Percentiles rank a stretch among this genome's conserved stretches.
These are phyloP conservation scores for Oxyria digyna DNA, from an alignment of 148 eudicot species.

Conservation along the genomic window DNA sequence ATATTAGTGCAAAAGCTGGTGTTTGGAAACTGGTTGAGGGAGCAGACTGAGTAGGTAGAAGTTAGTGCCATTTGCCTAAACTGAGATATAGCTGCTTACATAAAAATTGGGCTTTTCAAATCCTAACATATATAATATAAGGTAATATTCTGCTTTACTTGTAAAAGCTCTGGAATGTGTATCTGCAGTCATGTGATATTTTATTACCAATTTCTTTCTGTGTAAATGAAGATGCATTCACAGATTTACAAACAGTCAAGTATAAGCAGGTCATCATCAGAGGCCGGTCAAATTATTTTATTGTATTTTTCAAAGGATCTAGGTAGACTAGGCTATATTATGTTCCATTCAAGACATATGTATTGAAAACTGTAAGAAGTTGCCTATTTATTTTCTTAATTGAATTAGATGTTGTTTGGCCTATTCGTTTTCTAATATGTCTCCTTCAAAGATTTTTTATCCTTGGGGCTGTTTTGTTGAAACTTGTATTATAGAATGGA, in stretches of 20 bases:
- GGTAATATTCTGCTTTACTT: not conserved
- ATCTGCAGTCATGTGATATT: not conserved
- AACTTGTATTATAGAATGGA: too few species aligned
- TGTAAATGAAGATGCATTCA: not conserved
- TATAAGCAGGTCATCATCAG: conserved; percentile 35
- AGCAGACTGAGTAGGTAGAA: not conserved
- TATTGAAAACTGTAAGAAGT: too few species aligned
- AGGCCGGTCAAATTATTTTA: too few species aligned
- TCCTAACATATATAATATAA: not conserved
- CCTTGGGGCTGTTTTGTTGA: too few species aligned
- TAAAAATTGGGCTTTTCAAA: not conserved
- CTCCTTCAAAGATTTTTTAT: too few species aligned
- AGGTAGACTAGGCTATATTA: too few species aligned
- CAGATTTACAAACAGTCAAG: not conserved
- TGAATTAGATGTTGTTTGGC: too few species aligned
- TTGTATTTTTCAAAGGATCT: too few species aligned
- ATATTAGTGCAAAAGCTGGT: not conserved
- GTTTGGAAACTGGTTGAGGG: not conserved
- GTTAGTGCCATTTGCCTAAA: not conserved
- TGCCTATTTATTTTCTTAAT: too few species aligned
- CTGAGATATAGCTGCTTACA: not conserved
- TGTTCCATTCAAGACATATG: too few species aligned
- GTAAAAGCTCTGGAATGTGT: not conserved
- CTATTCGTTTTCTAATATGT: too few species aligned
- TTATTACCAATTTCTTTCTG: not conserved